phyloP scores from a whole-genome alignment of 2,329 filamentous ascomycete species.

The Plenodomus tracheiphilus region DNA sequence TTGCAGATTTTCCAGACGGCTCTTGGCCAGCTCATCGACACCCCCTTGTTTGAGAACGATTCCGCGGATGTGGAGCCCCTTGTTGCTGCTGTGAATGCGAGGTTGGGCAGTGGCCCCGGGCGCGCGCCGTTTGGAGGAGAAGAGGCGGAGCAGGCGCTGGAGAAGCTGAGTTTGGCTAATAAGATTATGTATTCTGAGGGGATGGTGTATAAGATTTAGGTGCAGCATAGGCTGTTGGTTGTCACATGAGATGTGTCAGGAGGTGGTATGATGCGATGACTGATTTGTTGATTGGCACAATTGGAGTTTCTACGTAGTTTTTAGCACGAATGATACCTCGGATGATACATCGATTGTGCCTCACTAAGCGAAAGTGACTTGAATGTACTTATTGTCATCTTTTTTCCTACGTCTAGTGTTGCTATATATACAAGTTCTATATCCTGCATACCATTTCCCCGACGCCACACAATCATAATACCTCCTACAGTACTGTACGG shows the following conservation, averaged over 20 bases:
- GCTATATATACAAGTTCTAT: no score
- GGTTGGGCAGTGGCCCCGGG: conserved; percentile 62
- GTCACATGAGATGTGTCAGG: not conserved
- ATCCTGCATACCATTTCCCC: no score
- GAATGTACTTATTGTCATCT: no score
- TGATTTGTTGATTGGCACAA: not conserved
- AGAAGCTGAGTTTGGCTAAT: conserved; percentile 79
- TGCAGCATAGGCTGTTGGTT: not conserved
- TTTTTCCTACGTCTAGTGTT: no score
- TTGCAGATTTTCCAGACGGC: conserved; percentile 76
- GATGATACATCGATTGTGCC: no score
- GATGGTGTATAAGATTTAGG: conserved; percentile 54
- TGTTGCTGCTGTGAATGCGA: conserved; percentile 76
- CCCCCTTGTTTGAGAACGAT: conserved; percentile 84
- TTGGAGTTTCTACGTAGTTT: not conserved
- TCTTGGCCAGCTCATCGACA: conserved; percentile 81
- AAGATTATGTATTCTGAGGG: conserved; percentile 74
- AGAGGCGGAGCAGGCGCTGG: conserved; percentile 78
- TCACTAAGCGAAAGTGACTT: not conserved
- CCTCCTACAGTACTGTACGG: no score
- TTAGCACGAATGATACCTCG: no score
- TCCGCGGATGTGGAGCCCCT: conserved; percentile 75
- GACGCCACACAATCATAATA: no score
- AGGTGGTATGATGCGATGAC: not conserved
- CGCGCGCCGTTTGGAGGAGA: conserved; percentile 65